Percentiles rank a stretch among this genome's conserved stretches.
Conservation (phyloP, 768 basidiomycete species). For the Mycena floridula region DNA sequence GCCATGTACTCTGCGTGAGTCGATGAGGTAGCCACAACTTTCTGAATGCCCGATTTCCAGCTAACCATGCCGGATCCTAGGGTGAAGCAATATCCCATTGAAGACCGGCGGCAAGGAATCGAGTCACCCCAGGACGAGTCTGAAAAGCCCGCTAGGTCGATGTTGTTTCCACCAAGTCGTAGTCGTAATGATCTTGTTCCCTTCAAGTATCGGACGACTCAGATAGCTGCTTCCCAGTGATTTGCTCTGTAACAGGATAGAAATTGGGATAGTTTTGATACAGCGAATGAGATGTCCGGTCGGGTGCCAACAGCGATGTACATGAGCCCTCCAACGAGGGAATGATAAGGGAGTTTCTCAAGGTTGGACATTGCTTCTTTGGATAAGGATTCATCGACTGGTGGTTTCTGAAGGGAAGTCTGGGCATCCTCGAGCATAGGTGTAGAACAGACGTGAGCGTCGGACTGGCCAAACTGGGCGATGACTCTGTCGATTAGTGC, state of each 20-base stretch:
- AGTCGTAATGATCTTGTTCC: too few relatives aligned
- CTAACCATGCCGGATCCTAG: too few relatives aligned
- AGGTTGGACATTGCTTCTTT: slow-evolving; percentile 10
- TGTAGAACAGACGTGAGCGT: slow-evolving; percentile 12
- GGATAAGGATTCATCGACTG: slow-evolving; percentile 4
- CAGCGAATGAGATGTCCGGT: too few relatives aligned
- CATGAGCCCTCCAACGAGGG: slow-evolving; percentile 16
- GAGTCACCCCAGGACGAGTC: slow-evolving; percentile 23
- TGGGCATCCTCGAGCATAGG: slow-evolving; percentile 24
- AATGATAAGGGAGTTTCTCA: slow-evolving; percentile 18
- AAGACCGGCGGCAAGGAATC: too few relatives aligned
- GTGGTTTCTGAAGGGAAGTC: slow-evolving; percentile 14
- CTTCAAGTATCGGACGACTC: too few relatives aligned
- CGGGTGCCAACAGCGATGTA: too few relatives aligned
- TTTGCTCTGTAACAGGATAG: slow-evolving; percentile 15
- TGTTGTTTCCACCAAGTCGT: too few relatives aligned
- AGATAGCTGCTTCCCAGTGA: too few relatives aligned
- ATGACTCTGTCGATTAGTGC: slow-evolving; percentile 24
- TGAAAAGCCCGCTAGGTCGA: too few relatives aligned
- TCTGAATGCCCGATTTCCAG: too few relatives aligned
- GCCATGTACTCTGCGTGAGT: slow-evolving; percentile 46
- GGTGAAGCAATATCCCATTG: too few relatives aligned
- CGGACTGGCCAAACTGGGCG: slow-evolving; percentile 18
- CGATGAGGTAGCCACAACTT: too few relatives aligned
- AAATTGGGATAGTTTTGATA: slow-evolving; percentile 20